These are phyloP conservation scores for Cucurbita moschata DNA, from an alignment of 306 rosid species.

Conservation along the genomic window DNA sequence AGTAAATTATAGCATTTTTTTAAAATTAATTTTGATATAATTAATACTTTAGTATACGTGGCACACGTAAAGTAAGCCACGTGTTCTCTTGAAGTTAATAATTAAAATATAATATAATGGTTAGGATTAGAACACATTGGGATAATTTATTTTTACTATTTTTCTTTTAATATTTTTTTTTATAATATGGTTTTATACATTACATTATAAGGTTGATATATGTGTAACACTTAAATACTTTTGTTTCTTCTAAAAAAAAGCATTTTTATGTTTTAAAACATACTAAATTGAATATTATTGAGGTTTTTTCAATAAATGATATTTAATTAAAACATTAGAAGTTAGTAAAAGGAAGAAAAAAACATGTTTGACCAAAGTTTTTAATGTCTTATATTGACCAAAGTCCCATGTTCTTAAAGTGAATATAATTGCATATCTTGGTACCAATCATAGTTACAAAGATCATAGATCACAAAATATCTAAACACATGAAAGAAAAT, in stretches of 20 bases:
- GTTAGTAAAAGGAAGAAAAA: background rate
- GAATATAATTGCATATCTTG: background rate
- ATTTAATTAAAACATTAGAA: background rate
- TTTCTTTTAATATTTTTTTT: too few relatives aligned
- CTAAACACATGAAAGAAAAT: conserved; percentile 72
- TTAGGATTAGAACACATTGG: background rate
- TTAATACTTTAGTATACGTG: background rate
- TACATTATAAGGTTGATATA: background rate
- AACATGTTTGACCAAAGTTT: conserved; percentile 1
- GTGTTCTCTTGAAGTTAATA: background rate
- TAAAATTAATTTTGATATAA: too few relatives aligned
- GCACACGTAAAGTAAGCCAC: background rate
- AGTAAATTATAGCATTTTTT: too few relatives aligned
- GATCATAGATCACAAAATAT: conserved; percentile 20
- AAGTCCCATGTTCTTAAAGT: conserved; percentile 7
- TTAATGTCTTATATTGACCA: background rate
- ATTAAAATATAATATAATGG: background rate
- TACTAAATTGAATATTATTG: too few relatives aligned
- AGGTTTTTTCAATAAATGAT: background rate
- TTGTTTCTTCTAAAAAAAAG: too few relatives aligned
- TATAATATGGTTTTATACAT: background rate
- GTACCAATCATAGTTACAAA: conserved; percentile 9
- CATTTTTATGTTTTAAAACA: too few relatives aligned
- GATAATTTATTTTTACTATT: background rate
- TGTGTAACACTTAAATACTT: too few relatives aligned